Evolutionary conservation across 805 yeast species (phyloP).

Genomic region (Sugiyamaella smithiae): DNA sequence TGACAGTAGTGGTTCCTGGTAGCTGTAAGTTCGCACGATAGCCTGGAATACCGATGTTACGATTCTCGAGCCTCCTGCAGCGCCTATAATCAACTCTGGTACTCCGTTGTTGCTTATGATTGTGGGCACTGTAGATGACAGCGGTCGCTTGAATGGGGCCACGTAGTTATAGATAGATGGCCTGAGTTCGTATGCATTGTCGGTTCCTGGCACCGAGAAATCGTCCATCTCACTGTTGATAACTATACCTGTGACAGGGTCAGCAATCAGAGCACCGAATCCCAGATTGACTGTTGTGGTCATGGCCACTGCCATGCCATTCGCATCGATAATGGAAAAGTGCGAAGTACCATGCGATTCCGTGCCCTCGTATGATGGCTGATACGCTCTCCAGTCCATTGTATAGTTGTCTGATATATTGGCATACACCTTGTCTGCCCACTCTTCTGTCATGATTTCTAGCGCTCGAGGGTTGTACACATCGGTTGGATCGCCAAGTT

Average conservation of each 20-base stretch:
- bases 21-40: constrained; percentile 61
- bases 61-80: constrained; percentile 92
- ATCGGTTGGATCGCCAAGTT: constrained; percentile 66
- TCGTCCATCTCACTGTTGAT: constrained; percentile 95
- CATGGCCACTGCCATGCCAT: constrained; percentile 76
- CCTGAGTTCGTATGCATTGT: constrained; percentile 74
- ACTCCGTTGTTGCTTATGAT: constrained; percentile 46
- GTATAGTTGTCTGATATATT: constrained; percentile 60
- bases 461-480: constrained; percentile 38
- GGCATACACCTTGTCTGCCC: constrained; percentile 51
- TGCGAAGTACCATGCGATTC: constrained; percentile 93
- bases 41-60: constrained; percentile 82
- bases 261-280: constrained; percentile 83
- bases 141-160: constrained; percentile 73
- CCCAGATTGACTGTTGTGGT: constrained; percentile 84
- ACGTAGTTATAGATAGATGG: constrained; percentile 82
- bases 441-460: constrained; percentile 49
- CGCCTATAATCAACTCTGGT: constrained; percentile 75
- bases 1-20: constrained; percentile 57
- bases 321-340: constrained; percentile 69
- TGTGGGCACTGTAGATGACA: constrained; percentile 79
- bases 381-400: constrained; percentile 64
- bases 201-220: constrained; percentile 66
- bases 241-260: constrained; percentile 75
- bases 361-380: constrained; percentile 71